Evolutionary conservation across 768 basidiomycete species (phyloP).

Genomic region (Lyophyllum decastes): DNA sequence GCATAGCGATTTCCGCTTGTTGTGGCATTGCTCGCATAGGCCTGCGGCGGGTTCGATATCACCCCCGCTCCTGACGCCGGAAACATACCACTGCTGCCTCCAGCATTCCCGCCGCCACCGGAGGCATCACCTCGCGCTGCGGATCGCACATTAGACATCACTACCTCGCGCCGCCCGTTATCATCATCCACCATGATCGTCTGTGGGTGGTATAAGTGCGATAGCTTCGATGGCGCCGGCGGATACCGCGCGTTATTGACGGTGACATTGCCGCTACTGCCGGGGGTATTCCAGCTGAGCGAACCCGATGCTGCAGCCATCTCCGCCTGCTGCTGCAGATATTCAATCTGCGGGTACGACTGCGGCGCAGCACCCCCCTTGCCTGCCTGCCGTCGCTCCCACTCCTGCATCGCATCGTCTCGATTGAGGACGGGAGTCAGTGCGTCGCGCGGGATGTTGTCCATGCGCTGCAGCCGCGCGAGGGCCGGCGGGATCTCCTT

Average conservation of each 20-base stretch:
- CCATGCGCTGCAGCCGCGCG: conserved; percentile 87
- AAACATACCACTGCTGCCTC: conserved; percentile 42
- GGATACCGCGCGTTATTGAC: conserved; percentile 48
- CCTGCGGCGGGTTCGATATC: conserved; percentile 77
- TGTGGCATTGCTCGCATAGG: conserved; percentile 56
- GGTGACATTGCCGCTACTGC: background rate
- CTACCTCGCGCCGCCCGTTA: conserved; percentile 57
- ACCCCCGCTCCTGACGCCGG: conserved; percentile 46
- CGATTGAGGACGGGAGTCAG: conserved; percentile 93
- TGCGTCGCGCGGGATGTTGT: conserved; percentile 84
- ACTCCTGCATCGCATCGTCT: conserved; percentile 93
- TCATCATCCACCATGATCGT: conserved; percentile 70
- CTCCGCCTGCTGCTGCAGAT: conserved; percentile 91
- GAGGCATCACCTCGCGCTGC: conserved; percentile 55
- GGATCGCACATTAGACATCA: conserved; percentile 76
- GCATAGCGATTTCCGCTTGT: conserved; percentile 64
- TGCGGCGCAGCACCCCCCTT: conserved; percentile 63
- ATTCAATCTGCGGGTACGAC: conserved; percentile 89
- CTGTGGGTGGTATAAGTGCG: conserved; percentile 68
- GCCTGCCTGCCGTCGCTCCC: conserved; percentile 87
- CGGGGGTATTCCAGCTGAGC: conserved; percentile 45
- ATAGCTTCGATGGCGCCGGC: conserved; percentile 63
- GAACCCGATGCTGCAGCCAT: conserved; percentile 67
- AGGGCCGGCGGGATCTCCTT: conserved; percentile 94
- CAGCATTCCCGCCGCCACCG: conserved; percentile 24